These are phyloP conservation scores for Nicotiana benthamiana DNA, from an alignment of 257 asterid species.

Conservation along the genomic window DNA sequence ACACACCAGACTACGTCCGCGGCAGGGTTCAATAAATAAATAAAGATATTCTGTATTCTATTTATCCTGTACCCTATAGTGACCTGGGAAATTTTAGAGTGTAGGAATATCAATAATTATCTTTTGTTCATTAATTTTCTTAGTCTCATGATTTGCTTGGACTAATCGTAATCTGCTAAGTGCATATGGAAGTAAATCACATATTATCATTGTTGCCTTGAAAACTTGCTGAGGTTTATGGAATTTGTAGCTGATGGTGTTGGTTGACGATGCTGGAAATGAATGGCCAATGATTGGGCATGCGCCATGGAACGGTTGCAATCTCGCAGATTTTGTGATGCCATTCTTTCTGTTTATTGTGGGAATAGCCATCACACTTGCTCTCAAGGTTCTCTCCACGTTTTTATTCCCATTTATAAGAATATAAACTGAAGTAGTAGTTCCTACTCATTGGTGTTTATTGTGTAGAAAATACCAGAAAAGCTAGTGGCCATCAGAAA, in stretches of 20 bases:
- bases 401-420: neutral
- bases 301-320: constrained; percentile 86
- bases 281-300: constrained; percentile 69
- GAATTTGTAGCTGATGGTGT: constrained; percentile 49
- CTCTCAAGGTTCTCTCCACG: constrained; percentile 41
- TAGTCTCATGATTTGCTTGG: neutral
- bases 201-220: neutral
- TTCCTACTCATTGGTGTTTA: constrained; percentile 1
- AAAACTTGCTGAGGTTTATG: neutral
- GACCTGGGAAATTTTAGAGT: neutral
- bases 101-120: neutral
- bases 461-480: constrained; percentile 43
- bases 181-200: neutral
- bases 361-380: constrained; percentile 70
- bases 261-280: constrained; percentile 82
- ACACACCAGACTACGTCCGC: too few species aligned
- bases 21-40: neutral
- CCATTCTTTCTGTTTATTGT: constrained; percentile 76
- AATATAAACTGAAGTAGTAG: neutral
- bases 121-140: neutral
- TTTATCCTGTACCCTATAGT: neutral
- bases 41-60: neutral
- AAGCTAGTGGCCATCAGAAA: constrained; percentile 34
- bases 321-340: constrained; percentile 84
- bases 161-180: neutral